These are phyloP conservation scores for Botryotinia convoluta DNA, from an alignment of 2,329 filamentous ascomycete genomes.

Conservation along the genomic window DNA sequence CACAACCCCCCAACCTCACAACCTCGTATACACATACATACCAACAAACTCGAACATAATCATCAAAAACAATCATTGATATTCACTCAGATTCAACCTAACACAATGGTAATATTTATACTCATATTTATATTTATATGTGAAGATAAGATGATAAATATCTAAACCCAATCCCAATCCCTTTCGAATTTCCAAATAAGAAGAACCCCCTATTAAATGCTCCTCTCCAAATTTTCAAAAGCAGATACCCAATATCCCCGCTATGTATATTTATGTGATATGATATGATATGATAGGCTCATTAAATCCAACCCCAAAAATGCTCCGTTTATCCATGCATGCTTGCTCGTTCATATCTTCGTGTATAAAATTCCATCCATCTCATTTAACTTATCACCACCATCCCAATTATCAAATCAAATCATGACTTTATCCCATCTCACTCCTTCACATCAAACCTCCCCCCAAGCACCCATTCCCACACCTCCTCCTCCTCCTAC, in stretches of 20 bases:
- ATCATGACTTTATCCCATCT: background rate
- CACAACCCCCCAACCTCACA: too few species aligned
- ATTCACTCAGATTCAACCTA: background rate
- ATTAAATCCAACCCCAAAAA: background rate
- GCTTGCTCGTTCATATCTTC: background rate
- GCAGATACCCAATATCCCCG: background rate
- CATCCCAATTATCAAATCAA: background rate
- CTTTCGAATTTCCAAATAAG: background rate
- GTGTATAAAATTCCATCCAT: background rate
- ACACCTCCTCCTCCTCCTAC: constrained; percentile 55
- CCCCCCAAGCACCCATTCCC: constrained; percentile 8
- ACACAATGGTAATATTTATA: background rate
- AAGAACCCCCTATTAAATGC: background rate
- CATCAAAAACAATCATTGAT: background rate
- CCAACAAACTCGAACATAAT: too few species aligned
- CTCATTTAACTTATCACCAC: background rate
- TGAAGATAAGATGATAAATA: background rate
- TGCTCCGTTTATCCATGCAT: background rate
- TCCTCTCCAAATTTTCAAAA: background rate
- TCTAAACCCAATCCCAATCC: background rate
- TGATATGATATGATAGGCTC: background rate
- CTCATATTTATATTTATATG: background rate
- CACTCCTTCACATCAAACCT: background rate
- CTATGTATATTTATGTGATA: background rate
- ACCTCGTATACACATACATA: too few species aligned